Evolutionary conservation across 495 filamentous ascomycete genomes (phyloP), one percentile per base, ranked within the genome.

Genomic region (Aspergillus olivimuriae): DNA sequence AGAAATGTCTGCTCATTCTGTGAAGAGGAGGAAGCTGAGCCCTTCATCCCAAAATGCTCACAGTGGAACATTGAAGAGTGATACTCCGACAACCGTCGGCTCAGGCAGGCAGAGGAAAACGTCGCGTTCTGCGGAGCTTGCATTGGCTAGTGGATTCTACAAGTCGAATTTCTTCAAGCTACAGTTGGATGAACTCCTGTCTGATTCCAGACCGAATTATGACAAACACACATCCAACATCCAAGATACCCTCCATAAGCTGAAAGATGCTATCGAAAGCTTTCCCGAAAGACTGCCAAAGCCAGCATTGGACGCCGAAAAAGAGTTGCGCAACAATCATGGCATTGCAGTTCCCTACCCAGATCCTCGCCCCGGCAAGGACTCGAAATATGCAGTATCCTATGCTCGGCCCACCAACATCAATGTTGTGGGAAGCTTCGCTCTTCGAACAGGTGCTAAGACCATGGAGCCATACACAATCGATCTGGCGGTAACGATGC

Each of bases 391-490:
- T 65, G 85, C 84, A 44, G 70, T 96, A 41, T 69, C 81, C 30
- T 95, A 89, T 61, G 68, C 73, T 20, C 82, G 77, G 53, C 92
- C 94, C 7, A 52, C 78, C 16, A 82, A 81, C 47, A 77, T 95
- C 58, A 94, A 94, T 60, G 84, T 94, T 19, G 82, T 87, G 17
- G 94, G 92, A 35, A 91, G 89, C 58, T 91, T 94, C 73, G 72
- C 82, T 32, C 75, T 87, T 32, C 82, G 81, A 62, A 92, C 80
- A 8, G 81, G 84, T 50, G 67, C 79, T 8, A 85, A 81, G 52
- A 65, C 73, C 6, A 69, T 77, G 14, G 72, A 73, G 8, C 57
- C 60, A 15, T 63, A 82, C 24, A 68, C 70, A 1, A 73, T 95
- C 37, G 92, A 98, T 66, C 67, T 98, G 71, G 81, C 87, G 14